Evolutionary conservation across 805 yeast genomes (phyloP), one percentile per base, ranked within the genome.

Genomic region (Sungouiella blattae): DNA sequence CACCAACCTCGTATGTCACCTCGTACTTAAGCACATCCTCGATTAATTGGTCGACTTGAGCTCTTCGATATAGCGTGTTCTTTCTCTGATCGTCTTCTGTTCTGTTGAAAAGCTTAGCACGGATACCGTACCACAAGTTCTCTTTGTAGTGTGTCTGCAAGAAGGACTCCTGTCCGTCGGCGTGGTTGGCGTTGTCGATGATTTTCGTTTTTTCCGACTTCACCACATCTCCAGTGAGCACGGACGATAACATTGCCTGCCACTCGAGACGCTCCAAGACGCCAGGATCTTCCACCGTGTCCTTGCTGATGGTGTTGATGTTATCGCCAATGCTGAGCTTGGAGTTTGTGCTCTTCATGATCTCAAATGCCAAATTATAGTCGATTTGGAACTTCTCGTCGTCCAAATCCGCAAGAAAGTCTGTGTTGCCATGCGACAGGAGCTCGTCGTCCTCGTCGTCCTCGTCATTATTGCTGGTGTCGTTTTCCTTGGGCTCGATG

Each of bases 221-320:
- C 14, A 93, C 88, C 35, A 93, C 95, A 58, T 93, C 98, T 47
- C 98, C 98, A 3, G 94, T 91, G 23, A 93, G 73, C 3, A 93
- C 98, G 3, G 88, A 75, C 8, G 85, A 75, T 32, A 93, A 69
- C 95, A 93, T 87, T 0, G 91, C 77, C 60, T 93, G 98, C 98
- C 98, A 93, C 60, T 88, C 96, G 9, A 89, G 66, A 32, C 98
- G 71, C 53, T 88, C 97, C 8, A 79, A 50, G 6, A 82, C 78
- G 11, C 64, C 63, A 1, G 74, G 72, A 45, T 69, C 72, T 31
- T 64, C 70, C 14, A 61, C 55, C 15, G 49, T 55, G 61, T 59
- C 74, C 47, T 55, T 39, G 48, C 61, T 49, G 43, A 68, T 64
- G 29, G 57, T 58, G 43, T 47, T 63, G 38, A 63, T 51, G 18